Conservation (phyloP, 768 basidiomycete species). For the Trametes punicea region DNA sequence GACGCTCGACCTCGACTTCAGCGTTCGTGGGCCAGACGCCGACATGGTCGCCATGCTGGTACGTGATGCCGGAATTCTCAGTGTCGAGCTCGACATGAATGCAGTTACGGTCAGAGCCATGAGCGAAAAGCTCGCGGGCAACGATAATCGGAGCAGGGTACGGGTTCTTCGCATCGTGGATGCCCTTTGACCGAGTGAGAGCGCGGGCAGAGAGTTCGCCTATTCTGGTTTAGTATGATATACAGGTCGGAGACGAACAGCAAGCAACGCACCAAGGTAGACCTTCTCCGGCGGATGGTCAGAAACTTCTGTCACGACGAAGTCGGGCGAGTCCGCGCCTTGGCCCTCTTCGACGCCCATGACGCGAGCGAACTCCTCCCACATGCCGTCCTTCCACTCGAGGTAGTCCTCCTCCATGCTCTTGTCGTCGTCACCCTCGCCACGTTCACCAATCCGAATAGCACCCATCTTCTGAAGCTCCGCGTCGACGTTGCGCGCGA, state of each 20-base stretch:
- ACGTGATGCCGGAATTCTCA: slow-evolving; percentile 94
- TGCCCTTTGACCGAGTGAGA: slow-evolving; percentile 88
- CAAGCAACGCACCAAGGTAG: slow-evolving; percentile 69
- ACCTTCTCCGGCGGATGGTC: slow-evolving; percentile 82
- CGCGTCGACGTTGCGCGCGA: slow-evolving; percentile 75
- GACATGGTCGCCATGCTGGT: slow-evolving; percentile 98
- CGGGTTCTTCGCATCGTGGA: slow-evolving; percentile 98
- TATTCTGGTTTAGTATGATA: slow-evolving; percentile 30
- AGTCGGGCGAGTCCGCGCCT: slow-evolving; percentile 92
- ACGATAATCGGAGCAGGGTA: slow-evolving; percentile 78
- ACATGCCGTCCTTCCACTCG: slow-evolving; percentile 98
- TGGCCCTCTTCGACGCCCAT: slow-evolving; percentile 95
- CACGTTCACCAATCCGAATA: slow-evolving; percentile 78
- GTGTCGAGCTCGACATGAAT: slow-evolving; percentile 93
- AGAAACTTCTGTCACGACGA: slow-evolving; percentile 80
- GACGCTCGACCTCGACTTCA: slow-evolving; percentile 85
- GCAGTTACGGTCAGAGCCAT: slow-evolving; percentile 79
- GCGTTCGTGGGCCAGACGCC: slow-evolving; percentile 97
- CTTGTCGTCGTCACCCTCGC: slow-evolving; percentile 98
- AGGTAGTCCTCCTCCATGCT: slow-evolving; percentile 99
- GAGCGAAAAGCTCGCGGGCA: slow-evolving; percentile 81
- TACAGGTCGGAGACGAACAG: not conserved
- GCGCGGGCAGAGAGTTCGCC: slow-evolving; percentile 96
- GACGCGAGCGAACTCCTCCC: slow-evolving; percentile 78
- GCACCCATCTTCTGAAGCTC: slow-evolving; percentile 78